These are phyloP conservation scores for Raffaelea ambrosiae DNA, from an alignment of 2,329 filamentous ascomycete species.

Conservation along the genomic window DNA sequence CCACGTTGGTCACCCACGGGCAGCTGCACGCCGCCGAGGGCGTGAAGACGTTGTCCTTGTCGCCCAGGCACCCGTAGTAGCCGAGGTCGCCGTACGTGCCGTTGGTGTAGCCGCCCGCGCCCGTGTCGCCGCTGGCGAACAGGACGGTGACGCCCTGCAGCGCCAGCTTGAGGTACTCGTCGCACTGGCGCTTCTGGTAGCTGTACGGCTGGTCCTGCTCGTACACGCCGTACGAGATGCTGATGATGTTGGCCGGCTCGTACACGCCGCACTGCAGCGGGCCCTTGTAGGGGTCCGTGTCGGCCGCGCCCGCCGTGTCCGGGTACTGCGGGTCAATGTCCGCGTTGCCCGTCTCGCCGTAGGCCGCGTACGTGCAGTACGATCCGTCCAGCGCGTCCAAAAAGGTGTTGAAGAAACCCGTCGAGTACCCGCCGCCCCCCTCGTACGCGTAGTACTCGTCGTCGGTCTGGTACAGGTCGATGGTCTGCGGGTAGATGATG, in stretches of 20 bases:
- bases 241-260: slow-evolving; percentile 45
- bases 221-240: slow-evolving; percentile 44
- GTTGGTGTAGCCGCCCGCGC: slow-evolving; percentile 35
- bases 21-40: slow-evolving; percentile 19
- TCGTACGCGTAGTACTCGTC: slow-evolving; percentile 14
- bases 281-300: slow-evolving; percentile 29
- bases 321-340: slow-evolving; percentile 38
- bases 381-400: slow-evolving; percentile 38
- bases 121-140: slow-evolving; percentile 39
- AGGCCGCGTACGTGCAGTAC: slow-evolving; percentile 39
- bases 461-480: slow-evolving; percentile 20
- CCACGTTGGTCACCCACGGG: slow-evolving; percentile 40
- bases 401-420: slow-evolving; percentile 23
- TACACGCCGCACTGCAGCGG: slow-evolving; percentile 21
- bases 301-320: slow-evolving; percentile 29
- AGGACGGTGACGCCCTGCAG: slow-evolving; percentile 37
- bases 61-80: slow-evolving; percentile 10
- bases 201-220: slow-evolving; percentile 40
- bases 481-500: slow-evolving; percentile 38
- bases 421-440: slow-evolving; percentile 2
- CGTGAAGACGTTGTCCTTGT: slow-evolving; percentile 13
- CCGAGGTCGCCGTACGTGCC: slow-evolving; percentile 24
- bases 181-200: slow-evolving; percentile 43
- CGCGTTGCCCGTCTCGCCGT: slow-evolving; percentile 35
- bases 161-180: slow-evolving; percentile 42